These are phyloP conservation scores for Aspergillus carbonarius DNA, from an alignment of 2,329 filamentous ascomycete species.

Conservation along the genomic window DNA sequence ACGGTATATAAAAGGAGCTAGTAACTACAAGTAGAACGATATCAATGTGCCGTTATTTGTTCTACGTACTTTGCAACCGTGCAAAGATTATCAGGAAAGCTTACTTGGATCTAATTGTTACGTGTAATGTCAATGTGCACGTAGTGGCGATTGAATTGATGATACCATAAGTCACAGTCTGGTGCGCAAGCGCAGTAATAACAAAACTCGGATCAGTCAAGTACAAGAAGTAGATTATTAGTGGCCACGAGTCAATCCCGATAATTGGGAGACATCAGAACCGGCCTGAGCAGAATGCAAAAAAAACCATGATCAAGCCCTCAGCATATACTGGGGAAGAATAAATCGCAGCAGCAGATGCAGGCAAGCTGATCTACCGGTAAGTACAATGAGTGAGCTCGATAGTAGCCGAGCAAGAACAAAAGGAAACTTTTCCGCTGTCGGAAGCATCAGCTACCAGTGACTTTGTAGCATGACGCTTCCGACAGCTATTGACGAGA, in stretches of 20 bases:
- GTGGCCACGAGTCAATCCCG: conserved; percentile 53
- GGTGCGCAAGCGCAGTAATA: conserved; percentile 7
- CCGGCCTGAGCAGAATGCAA: conserved; percentile 32
- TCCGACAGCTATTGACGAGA: conserved; percentile 26
- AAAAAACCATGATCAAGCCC: neutral
- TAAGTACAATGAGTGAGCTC: conserved; percentile 6
- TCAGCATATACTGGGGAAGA: neutral
- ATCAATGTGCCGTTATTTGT: too few relatives aligned
- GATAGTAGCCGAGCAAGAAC: neutral
- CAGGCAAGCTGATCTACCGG: neutral
- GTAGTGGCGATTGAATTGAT: neutral
- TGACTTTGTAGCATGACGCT: conserved; percentile 22
- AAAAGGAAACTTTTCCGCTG: conserved; percentile 28
- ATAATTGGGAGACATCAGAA: conserved; percentile 52
- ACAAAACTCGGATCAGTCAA: conserved; percentile 6
- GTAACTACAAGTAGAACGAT: neutral
- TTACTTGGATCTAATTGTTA: neutral
- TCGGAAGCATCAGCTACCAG: conserved; percentile 18
- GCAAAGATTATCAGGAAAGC: too few relatives aligned
- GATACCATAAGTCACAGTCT: conserved; percentile 9
- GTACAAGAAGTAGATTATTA: conserved; percentile 14
- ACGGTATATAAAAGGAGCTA: neutral
- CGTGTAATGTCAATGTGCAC: neutral
- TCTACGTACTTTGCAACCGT: too few relatives aligned
- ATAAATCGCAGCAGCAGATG: conserved; percentile 8